phyloP scores from a whole-genome alignment of 805 yeast genomes.

The Lipomyces oligophaga region DNA sequence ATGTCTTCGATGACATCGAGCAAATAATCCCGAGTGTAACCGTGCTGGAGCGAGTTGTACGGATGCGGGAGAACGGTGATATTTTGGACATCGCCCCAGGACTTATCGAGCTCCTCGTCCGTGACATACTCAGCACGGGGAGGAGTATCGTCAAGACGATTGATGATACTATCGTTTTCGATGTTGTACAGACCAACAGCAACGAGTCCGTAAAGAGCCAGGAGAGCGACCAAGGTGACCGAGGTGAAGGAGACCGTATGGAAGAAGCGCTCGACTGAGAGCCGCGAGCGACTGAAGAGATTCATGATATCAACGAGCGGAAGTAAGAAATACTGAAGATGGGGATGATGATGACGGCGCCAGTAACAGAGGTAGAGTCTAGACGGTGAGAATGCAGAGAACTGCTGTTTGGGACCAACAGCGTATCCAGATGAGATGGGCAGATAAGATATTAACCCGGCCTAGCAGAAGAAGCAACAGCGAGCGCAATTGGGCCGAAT shows the following conservation, averaged over 20 bases:
- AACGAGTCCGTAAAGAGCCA: conserved; percentile 31
- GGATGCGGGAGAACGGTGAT: conserved; percentile 72
- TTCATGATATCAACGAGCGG: background rate
- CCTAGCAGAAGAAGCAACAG: too few species aligned
- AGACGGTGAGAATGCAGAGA: too few species aligned
- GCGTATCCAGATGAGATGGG: too few species aligned
- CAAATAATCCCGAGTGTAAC: conserved; percentile 65
- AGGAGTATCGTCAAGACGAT: too few species aligned
- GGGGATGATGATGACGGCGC: too few species aligned
- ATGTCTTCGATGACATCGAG: conserved; percentile 42
- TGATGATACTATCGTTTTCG: conserved; percentile 8
- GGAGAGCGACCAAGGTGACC: conserved; percentile 39
- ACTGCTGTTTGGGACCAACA: too few species aligned
- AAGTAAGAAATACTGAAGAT: background rate
- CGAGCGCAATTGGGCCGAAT: too few species aligned
- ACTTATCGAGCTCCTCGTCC: conserved; percentile 21
- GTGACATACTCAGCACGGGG: background rate
- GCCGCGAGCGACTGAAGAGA: background rate
- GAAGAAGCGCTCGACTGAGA: conserved; percentile 4
- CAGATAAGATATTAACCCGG: too few species aligned
- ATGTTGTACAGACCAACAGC: conserved; percentile 2
- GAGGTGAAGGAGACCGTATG: conserved; percentile 27
- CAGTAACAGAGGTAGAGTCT: too few species aligned
- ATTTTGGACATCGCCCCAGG: conserved; percentile 70
- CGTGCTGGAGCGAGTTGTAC: conserved; percentile 71